phyloP scores from a whole-genome alignment of 2,329 filamentous ascomycete genomes.

The Allantophomopsis lycopodina region DNA sequence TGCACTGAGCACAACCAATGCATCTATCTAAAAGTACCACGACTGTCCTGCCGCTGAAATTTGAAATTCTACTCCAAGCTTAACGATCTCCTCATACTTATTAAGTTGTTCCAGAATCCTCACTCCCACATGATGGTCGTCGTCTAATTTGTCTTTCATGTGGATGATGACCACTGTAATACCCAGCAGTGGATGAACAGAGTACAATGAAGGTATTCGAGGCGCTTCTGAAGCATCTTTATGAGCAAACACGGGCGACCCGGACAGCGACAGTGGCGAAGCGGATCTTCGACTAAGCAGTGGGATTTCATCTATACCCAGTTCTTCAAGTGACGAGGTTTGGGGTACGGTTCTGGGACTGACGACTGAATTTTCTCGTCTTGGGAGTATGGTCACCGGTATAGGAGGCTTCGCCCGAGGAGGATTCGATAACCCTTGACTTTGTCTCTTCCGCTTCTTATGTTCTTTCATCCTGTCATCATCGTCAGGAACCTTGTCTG shows the following conservation, averaged over 20 bases:
- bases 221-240: not conserved
- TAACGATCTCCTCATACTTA: conserved; percentile 37
- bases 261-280: too few species aligned
- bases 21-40: conserved; percentile 19
- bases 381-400: too few species aligned
- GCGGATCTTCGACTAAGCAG: too few species aligned
- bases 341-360: not conserved
- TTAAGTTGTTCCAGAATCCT: conserved; percentile 57
- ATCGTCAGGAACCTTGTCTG: conserved; percentile 14
- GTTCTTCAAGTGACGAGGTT: not conserved
- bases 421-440: not conserved
- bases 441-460: conserved; percentile 1
- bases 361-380: not conserved
- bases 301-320: not conserved
- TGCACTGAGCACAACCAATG: too few species aligned
- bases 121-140: conserved; percentile 50
- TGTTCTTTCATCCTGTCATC: conserved; percentile 22
- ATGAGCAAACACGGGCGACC: not conserved
- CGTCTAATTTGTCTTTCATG: conserved; percentile 73
- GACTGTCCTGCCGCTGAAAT: conserved; percentile 53
- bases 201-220: not conserved
- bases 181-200: conserved; percentile 37
- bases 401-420: not conserved
- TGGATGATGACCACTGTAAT: conserved; percentile 83
- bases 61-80: conserved; percentile 68